phyloP scores from a whole-genome alignment of 78 protist species.

The Neovahlkampfia damariscottae region DNA sequence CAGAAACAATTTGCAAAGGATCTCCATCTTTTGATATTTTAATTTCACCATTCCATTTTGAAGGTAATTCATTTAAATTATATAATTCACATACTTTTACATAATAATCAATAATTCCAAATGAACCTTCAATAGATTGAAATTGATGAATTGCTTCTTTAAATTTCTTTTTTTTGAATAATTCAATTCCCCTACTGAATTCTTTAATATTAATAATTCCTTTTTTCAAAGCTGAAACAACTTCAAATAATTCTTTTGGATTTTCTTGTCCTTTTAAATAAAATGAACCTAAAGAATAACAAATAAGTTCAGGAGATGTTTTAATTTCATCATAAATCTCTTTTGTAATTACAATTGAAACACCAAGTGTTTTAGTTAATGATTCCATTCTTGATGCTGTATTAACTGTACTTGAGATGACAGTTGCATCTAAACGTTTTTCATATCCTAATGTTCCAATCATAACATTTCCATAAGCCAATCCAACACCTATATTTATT shows the following conservation, averaged over 20 bases:
- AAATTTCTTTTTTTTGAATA: background rate
- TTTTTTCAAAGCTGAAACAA: background rate
- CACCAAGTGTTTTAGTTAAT: constrained; percentile 12
- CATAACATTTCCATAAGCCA: constrained; percentile 23
- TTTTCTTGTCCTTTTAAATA: background rate
- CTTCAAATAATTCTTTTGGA: background rate
- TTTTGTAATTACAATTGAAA: background rate
- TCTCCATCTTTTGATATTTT: background rate
- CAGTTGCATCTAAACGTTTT: constrained; percentile 30
- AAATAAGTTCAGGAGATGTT: background rate
- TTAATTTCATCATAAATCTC: background rate
- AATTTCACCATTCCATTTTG: background rate
- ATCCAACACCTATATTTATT: constrained; percentile 32
- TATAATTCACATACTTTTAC: background rate
- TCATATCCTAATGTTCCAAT: constrained; percentile 30
- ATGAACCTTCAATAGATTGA: too few species aligned
- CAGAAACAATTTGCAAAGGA: too few species aligned
- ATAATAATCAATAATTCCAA: background rate
- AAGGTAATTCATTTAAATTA: background rate
- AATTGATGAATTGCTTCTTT: background rate
- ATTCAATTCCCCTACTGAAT: too few species aligned
- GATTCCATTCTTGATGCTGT: constrained; percentile 32
- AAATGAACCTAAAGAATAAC: background rate
- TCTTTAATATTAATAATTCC: background rate
- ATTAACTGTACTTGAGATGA: constrained; percentile 34